These are phyloP conservation scores for Chaetothyriales sp. DNA, from an alignment of 2,329 filamentous ascomycete species.

Conservation along the genomic window DNA sequence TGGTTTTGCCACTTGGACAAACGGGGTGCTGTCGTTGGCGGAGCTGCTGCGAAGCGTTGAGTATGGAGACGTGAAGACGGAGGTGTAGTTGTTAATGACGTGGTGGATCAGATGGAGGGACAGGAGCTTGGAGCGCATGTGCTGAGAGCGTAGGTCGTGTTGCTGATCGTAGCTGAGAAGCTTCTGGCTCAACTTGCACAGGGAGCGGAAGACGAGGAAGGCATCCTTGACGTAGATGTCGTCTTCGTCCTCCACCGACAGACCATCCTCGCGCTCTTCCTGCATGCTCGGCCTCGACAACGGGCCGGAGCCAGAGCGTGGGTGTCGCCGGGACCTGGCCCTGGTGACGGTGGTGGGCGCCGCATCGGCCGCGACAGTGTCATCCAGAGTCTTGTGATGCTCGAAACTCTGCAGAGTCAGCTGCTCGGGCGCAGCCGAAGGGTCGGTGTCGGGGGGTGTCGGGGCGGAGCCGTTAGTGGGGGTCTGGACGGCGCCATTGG, in stretches of 20 bases:
- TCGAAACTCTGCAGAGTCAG: conserved; percentile 56
- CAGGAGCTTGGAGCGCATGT: conserved; percentile 92
- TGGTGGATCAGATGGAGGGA: conserved; percentile 93
- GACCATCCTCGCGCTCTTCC: conserved; percentile 28
- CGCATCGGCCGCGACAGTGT: conserved; percentile 49
- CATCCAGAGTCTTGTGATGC: conserved; percentile 50
- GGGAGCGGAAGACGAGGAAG: conserved; percentile 90
- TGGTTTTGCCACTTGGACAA: conserved; percentile 89
- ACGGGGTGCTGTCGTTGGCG: conserved; percentile 67
- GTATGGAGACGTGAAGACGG: conserved; percentile 77
- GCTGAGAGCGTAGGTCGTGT: conserved; percentile 80
- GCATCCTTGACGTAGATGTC: conserved; percentile 95
- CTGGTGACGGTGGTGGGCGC: conserved; percentile 52
- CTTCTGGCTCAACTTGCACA: conserved; percentile 96
- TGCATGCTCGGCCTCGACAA: conserved; percentile 20
- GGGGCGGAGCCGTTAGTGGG: conserved; percentile 21
- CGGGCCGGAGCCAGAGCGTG: conserved; percentile 31
- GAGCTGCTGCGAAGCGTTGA: conserved; percentile 83
- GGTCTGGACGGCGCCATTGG: conserved; percentile 9
- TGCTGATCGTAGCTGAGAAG: conserved; percentile 76
- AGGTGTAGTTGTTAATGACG: conserved; percentile 82
- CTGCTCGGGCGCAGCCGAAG: conserved; percentile 30
- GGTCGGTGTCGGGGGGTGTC: conserved; percentile 22
- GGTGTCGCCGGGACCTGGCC: conserved; percentile 32
- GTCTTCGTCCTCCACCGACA: conserved; percentile 47